These are phyloP conservation scores for Talaromyces sp. DNA, from an alignment of 2,329 filamentous ascomycete genomes.

Conservation along the genomic window DNA sequence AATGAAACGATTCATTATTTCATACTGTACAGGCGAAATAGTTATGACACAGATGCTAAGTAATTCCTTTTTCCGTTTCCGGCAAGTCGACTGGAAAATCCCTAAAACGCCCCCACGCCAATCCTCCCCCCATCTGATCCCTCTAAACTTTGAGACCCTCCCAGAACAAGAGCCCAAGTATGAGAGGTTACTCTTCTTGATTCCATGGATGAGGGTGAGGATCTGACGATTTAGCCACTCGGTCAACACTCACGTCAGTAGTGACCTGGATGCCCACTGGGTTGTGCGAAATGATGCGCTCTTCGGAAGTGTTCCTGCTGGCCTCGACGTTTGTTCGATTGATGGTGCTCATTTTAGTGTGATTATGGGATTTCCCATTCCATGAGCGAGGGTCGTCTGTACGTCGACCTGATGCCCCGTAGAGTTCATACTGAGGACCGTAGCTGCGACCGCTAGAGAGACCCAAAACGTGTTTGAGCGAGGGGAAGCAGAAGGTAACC, in stretches of 20 bases:
- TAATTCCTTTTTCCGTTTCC: not conserved
- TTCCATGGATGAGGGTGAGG: not conserved
- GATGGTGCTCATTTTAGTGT: not conserved
- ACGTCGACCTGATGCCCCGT: slow-evolving; percentile 19
- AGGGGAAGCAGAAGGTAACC: slow-evolving; percentile 20
- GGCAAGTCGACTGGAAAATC: not conserved
- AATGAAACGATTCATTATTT: not conserved
- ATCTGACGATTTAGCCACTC: not conserved
- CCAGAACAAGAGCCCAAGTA: not conserved
- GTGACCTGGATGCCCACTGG: slow-evolving; percentile 7
- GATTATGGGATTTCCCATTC: not conserved
- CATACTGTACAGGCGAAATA: not conserved
- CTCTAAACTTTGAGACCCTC: not conserved
- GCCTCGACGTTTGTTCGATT: slow-evolving; percentile 8
- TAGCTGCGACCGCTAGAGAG: slow-evolving; percentile 17
- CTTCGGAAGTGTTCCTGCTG: slow-evolving; percentile 12
- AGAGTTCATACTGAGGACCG: slow-evolving; percentile 20
- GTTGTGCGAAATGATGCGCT: not conserved
- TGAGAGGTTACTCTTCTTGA: not conserved
- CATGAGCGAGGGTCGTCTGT: slow-evolving; percentile 16
- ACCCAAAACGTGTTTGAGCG: slow-evolving; percentile 18
- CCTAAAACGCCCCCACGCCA: not conserved
- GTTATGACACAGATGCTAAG: not conserved
- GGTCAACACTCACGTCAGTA: slow-evolving; percentile 10
- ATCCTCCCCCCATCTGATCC: not conserved